Evolutionary conservation across 306 rosid species (phyloP).

Genomic region (Parietaria judaica): DNA sequence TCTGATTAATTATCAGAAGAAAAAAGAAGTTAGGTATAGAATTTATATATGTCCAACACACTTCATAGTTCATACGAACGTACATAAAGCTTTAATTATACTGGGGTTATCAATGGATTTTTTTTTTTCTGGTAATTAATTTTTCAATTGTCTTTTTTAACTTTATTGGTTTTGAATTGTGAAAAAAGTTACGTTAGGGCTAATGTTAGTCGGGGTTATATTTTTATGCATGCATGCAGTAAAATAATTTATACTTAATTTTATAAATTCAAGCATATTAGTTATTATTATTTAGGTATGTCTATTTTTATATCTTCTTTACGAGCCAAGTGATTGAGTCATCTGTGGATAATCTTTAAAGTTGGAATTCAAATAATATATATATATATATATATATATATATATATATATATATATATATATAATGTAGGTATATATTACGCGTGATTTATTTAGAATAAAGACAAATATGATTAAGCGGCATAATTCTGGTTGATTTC

Average conservation of each 20-base stretch:
- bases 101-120: constrained; percentile 18
- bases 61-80: constrained; percentile 19
- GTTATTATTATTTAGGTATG: background rate
- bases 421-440: background rate
- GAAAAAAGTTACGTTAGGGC: constrained; percentile 14
- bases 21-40: constrained; percentile 13
- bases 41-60: constrained; percentile 3
- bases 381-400: background rate
- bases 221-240: background rate
- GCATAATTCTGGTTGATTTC: constrained; percentile 33
- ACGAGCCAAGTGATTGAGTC: constrained; percentile 16
- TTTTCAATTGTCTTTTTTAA: background rate
- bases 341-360: constrained; percentile 28
- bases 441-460: constrained; percentile 4
- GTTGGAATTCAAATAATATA: constrained; percentile 5
- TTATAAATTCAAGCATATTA: background rate
- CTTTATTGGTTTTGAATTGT: constrained; percentile 13
- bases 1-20: background rate
- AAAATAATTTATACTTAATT: background rate
- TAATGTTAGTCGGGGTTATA: constrained; percentile 14
- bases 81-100: constrained; percentile 25
- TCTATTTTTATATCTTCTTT: constrained; percentile 6
- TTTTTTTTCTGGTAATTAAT: constrained; percentile 1
- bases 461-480: constrained; percentile 28
- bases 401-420: background rate